Base-by-base conservation (phyloP, 768 basidiomycete species). In the Chalciporus sphaerocephalus region DNA sequence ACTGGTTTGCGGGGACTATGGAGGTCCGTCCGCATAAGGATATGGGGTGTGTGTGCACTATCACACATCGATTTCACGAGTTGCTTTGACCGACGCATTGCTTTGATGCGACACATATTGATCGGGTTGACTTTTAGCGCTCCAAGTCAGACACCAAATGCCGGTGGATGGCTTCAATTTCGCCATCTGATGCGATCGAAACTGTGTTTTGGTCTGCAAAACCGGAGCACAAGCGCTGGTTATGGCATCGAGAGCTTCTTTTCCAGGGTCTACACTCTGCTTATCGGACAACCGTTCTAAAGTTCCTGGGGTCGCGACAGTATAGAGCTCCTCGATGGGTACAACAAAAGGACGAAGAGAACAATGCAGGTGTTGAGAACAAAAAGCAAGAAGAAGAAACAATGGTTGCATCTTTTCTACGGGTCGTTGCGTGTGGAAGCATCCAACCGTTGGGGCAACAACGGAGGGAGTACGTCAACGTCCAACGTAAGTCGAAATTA, bases 321-420 rank as follows among this genome's bases (percentile, higher is more conserved):
- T 48, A 48, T 56, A 59, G 41, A 22, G 12, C 21, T 18, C 8
- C 15, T 33, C 34, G 25, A n/a, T 42, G 36, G 42, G 48, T 35
- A 43, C 10, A 51, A 60, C 48, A 57, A 57, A n/a, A 48, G 43
- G 44, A 34, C 8, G 44, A 5, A 13, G 22, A 30, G 52, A 21
- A 59, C 59, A 59, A 61, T 52, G 58, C 34, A 42, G 15, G 20
- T 32, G 30, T n/a, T 38, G 44, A 48, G 39, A 50, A 58, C 54
- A 59, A 59, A 45, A 32, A 40, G 16, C 0, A 16, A 18, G 4
- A 15, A 27, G 25, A 35, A 20, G n/a, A 35, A 32, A 34, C 37
- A 27, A 38, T 36, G 17, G 48, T 39, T 33, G 46, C 34, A 44
- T n/a, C 2, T 6, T 28, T 28, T 28, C 28, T 12, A 28, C 5